phyloP scores from a whole-genome alignment of 371 early-diverging fungal species.

The Nematocida homosporus region DNA sequence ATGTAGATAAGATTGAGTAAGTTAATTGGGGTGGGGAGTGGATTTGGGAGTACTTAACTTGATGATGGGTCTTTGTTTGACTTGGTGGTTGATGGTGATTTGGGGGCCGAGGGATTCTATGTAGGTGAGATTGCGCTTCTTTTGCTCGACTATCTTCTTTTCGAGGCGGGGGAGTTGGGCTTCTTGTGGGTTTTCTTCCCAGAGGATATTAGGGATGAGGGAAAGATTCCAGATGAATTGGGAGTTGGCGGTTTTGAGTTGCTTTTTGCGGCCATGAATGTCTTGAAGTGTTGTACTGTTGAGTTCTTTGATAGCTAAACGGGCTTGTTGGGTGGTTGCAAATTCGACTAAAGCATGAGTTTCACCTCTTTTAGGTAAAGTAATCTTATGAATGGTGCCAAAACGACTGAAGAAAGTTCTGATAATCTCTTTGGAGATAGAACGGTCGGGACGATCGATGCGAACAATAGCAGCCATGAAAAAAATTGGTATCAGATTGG shows the following conservation, averaged over 20 bases:
- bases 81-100: conserved; percentile 3
- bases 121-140: conserved; percentile 36
- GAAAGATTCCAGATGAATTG: conserved; percentile 44
- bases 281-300: conserved; percentile 28
- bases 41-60: not conserved
- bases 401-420: conserved; percentile 1
- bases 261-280: conserved; percentile 21
- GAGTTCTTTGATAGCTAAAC: conserved; percentile 15
- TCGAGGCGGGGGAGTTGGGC: conserved; percentile 1
- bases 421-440: conserved; percentile 1
- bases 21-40: not conserved
- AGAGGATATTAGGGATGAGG: conserved; percentile 4
- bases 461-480: conserved; percentile 16
- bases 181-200: conserved; percentile 32
- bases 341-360: conserved; percentile 19
- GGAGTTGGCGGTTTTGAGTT: not conserved
- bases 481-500: not conserved
- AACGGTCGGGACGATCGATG: not conserved
- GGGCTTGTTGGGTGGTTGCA: not conserved
- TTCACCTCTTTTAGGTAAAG: conserved; percentile 22
- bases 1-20: too few relatives aligned
- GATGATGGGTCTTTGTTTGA: conserved; percentile 16
- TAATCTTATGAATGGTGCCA: conserved; percentile 34
- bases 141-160: conserved; percentile 26
- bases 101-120: conserved; percentile 19